phyloP scores from a whole-genome alignment of 164 flowering plant genomes.

The Dillenia suffruticosa region DNA sequence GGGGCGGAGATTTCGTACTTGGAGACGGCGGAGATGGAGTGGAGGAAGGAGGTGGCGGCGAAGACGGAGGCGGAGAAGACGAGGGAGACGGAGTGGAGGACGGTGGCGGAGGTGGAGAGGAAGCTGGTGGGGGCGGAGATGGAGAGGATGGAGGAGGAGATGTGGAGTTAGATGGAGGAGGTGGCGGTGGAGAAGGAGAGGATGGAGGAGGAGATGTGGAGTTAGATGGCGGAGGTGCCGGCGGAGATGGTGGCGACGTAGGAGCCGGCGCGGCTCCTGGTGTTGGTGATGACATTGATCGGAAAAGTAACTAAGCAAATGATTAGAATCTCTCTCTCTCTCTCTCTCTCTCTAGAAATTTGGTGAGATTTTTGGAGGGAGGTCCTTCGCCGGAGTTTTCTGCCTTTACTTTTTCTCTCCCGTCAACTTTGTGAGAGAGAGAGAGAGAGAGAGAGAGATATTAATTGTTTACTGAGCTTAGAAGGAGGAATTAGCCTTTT shows the following conservation, averaged over 20 bases:
- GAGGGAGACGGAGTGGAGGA: conserved; percentile 18
- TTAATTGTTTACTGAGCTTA: too few species aligned
- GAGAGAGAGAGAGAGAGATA: too few species aligned
- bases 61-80: conserved; percentile 32
- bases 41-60: conserved; percentile 18
- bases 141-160: conserved; percentile 6
- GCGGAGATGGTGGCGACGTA: conserved; percentile 1
- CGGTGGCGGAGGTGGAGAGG: conserved; percentile 24
- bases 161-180: background rate
- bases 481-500: too few species aligned
- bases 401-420: too few species aligned
- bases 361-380: too few species aligned
- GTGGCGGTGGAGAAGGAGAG: conserved; percentile 7
- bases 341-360: too few species aligned
- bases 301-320: too few species aligned
- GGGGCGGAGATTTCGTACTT: conserved; percentile 10
- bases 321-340: too few species aligned
- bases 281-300: conserved; percentile 5
- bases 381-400: too few species aligned
- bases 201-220: conserved; percentile 2
- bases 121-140: conserved; percentile 7
- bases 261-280: conserved; percentile 8
- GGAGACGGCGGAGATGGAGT: conserved; percentile 20
- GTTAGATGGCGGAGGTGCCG: background rate
- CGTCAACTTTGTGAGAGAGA: too few species aligned